Percentiles rank a stretch among this genome's conserved stretches.
phyloP scores from a whole-genome alignment of 176 grass and related monocot genomes.

The Cenchrus fungigraminus region DNA sequence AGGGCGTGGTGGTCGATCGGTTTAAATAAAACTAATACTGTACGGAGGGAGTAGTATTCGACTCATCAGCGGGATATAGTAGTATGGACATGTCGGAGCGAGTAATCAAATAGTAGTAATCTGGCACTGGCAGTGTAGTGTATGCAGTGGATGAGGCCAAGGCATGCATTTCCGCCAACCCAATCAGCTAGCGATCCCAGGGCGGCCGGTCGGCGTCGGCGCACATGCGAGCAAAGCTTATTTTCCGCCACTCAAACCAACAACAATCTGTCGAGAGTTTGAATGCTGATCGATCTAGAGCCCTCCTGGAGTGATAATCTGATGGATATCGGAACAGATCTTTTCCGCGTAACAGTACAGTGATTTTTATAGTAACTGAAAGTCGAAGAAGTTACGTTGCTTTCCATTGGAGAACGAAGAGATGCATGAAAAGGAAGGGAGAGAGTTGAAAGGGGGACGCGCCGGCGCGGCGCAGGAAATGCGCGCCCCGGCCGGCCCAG shows the following conservation, averaged over 20 bases:
- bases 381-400: neutral
- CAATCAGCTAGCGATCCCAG: neutral
- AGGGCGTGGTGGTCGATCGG: neutral
- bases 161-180: slow-evolving; percentile 26
- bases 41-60: neutral
- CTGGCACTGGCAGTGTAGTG: neutral
- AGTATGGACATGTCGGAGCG: neutral
- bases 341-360: neutral
- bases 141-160: slow-evolving; percentile 16
- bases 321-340: neutral
- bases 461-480: neutral
- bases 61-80: neutral
- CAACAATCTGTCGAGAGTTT: neutral
- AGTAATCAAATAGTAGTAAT: neutral
- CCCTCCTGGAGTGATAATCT: neutral
- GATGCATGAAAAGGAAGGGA: too few relatives aligned
- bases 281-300: too few relatives aligned
- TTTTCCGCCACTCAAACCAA: neutral
- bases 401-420: neutral
- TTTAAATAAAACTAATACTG: too few relatives aligned
- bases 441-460: neutral
- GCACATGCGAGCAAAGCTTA: slow-evolving; percentile 20
- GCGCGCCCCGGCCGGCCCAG: neutral
- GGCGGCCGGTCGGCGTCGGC: neutral
- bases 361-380: too few relatives aligned